Evolutionary conservation across 192 early-diverging fungal species (phyloP).

Genomic region (Pilobolus umbonatus): DNA sequence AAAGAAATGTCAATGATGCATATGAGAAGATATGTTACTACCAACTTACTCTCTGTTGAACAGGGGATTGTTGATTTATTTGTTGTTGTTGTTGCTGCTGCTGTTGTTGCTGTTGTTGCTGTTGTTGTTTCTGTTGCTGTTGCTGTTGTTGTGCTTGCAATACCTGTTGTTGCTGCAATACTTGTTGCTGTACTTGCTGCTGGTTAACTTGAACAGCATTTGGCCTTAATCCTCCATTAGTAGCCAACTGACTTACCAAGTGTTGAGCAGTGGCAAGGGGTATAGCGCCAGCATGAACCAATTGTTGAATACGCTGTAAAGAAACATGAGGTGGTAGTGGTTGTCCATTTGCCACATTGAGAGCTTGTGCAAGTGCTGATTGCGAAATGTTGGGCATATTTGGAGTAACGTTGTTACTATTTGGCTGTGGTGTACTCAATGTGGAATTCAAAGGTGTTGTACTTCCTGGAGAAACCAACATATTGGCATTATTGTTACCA

Average conservation of each 20-base stretch:
- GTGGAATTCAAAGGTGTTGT: not conserved
- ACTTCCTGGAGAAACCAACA: not conserved
- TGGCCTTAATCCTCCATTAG: not conserved
- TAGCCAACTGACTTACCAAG: constrained; percentile 20
- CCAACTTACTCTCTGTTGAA: not conserved
- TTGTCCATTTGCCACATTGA: constrained; percentile 13
- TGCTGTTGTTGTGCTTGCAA: not conserved
- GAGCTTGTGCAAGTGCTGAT: constrained; percentile 4
- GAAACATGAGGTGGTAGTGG: constrained; percentile 12
- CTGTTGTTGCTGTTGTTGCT: constrained; percentile 5
- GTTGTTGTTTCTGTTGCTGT: constrained; percentile 18
- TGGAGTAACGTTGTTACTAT: not conserved
- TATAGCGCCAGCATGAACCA: constrained; percentile 22
- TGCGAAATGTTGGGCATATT: constrained; percentile 6
- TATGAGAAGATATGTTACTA: not conserved
- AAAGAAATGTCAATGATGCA: not conserved
- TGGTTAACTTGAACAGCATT: not conserved
- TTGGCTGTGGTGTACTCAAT: not conserved
- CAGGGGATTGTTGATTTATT: constrained; percentile 9
- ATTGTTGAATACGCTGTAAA: constrained; percentile 24
- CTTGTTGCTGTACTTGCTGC: constrained; percentile 16
- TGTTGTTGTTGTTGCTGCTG: constrained; percentile 17
- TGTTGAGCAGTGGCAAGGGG: constrained; percentile 28
- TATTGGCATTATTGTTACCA: constrained; percentile 2
- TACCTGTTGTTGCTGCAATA: constrained; percentile 1